Conservation (phyloP, 768 basidiomycete genomes). For the Myochromella boudieri region DNA sequence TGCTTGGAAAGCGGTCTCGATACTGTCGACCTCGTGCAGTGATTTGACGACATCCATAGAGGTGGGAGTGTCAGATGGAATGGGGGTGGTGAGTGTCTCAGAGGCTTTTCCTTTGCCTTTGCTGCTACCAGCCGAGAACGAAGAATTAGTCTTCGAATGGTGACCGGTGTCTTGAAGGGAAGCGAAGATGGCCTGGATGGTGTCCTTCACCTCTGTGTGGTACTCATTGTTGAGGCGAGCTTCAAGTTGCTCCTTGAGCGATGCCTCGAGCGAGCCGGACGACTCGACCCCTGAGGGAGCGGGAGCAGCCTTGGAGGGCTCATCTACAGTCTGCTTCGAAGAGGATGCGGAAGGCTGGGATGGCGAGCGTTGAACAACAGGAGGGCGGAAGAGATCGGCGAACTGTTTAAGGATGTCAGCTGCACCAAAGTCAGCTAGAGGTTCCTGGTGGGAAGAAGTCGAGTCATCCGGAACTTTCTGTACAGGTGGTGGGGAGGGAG, state of each 20-base stretch:
- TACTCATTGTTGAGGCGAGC: constrained; percentile 29
- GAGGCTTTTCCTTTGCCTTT: constrained; percentile 41
- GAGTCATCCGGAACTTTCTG: background rate
- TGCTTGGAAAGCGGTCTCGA: constrained; percentile 40
- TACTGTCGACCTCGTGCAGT: constrained; percentile 36
- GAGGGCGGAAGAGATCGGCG: background rate
- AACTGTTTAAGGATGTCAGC: constrained; percentile 4
- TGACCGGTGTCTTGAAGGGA: constrained; percentile 27
- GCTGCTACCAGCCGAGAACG: constrained; percentile 4
- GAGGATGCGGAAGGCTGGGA: constrained; percentile 1
- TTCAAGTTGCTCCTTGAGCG: constrained; percentile 31
- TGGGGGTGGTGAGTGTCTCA: constrained; percentile 7
- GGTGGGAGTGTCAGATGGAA: constrained; percentile 13
- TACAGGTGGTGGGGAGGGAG: background rate
- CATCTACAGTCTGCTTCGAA: no score
- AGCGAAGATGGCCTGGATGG: constrained; percentile 38
- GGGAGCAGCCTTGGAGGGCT: constrained; percentile 1
- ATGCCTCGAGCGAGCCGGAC: constrained; percentile 4
- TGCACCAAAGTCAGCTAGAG: background rate
- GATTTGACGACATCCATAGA: constrained; percentile 32
- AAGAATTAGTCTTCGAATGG: background rate
- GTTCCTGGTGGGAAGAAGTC: background rate
- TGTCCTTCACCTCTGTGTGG: constrained; percentile 35
- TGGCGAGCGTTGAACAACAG: background rate
- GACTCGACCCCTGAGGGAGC: constrained; percentile 2